Evolutionary conservation across 768 basidiomycete genomes (phyloP).

Genomic region (Lyophyllum decastes): DNA sequence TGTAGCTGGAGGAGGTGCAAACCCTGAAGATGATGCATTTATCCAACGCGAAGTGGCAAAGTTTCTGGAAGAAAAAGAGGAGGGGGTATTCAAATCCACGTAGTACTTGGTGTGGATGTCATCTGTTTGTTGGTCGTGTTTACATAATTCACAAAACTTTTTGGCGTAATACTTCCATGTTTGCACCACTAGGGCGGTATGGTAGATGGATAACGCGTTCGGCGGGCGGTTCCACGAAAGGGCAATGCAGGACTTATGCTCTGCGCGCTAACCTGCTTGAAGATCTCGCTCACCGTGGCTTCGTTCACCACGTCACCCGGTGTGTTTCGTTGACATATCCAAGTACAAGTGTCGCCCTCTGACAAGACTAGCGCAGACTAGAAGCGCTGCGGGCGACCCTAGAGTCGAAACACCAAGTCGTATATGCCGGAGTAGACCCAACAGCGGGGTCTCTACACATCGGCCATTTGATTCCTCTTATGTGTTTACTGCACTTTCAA

Average conservation of each 20-base stretch:
- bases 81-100: not conserved
- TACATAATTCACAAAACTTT: slow-evolving; percentile 14
- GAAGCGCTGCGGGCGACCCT: slow-evolving; percentile 41
- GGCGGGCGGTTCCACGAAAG: not conserved
- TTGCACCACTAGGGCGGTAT: slow-evolving; percentile 8
- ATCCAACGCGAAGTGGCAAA: slow-evolving; percentile 42
- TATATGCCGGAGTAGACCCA: slow-evolving; percentile 93
- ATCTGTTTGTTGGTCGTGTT: not conserved
- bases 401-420: slow-evolving; percentile 42
- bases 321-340: slow-evolving; percentile 17
- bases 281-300: slow-evolving; percentile 46
- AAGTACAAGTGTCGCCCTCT: not conserved
- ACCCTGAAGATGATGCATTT: slow-evolving; percentile 40
- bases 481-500: slow-evolving; percentile 87
- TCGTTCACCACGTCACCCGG: slow-evolving; percentile 51
- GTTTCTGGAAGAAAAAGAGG: slow-evolving; percentile 39
- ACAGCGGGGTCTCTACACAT: slow-evolving; percentile 89
- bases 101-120: not conserved
- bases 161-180: slow-evolving; percentile 6
- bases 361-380: slow-evolving; percentile 31
- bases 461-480: slow-evolving; percentile 88
- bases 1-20: slow-evolving; percentile 45
- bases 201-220: slow-evolving; percentile 6
- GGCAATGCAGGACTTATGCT: slow-evolving; percentile 3
- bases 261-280: slow-evolving; percentile 32